Evolutionary conservation across 2,329 filamentous ascomycete species (phyloP), one percentile per base, ranked within the genome.

Genomic region (Alternaria atra): DNA sequence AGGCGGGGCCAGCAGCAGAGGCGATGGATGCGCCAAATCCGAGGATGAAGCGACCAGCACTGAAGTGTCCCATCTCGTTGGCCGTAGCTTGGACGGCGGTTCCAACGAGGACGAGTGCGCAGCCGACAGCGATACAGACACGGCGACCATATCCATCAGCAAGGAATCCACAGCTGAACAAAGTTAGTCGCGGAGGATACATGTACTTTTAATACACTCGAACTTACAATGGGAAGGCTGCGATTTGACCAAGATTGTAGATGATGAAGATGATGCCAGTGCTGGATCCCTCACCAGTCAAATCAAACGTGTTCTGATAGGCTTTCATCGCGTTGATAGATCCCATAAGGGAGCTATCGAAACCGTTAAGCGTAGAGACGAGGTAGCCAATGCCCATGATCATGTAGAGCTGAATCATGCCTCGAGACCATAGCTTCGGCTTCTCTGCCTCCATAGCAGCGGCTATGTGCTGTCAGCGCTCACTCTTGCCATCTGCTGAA

Each of bases 41-140:
- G 39, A 80, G 74, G 4, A 80, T n/a, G 61, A 80, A 80, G 17
- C 78, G 68, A 13, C 78, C 78, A 12, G 67, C 85, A 65, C 88
- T 84, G 75, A 89, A 88, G 60, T 86, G 83, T 9, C 76, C 79
- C 39, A 78, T 80, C 25, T 68, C 70, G 52, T 84, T 68, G 8
- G 85, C 80, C n/a, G 84, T 80, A 1, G 79, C 78, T 66, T 86
- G 83, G 40, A 87, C 66, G 27, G 84, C 80, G 12, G 84, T 83
- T 27, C 85, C 85, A 39, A 85, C 70, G 9, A 87, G 69, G 15
- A 88, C 84, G 52, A 86, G 78, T 2, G 80, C 42, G 56, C 83
- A 85, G 6, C 86, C 86, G 39, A 85, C 77, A 60, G 87, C 86
- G 64, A 88, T 88, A 59, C 85, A 85, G 30, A 82, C 72, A 34